These are phyloP conservation scores for Brassica nigra DNA, from an alignment of 345 rosid species.

Conservation along the genomic window DNA sequence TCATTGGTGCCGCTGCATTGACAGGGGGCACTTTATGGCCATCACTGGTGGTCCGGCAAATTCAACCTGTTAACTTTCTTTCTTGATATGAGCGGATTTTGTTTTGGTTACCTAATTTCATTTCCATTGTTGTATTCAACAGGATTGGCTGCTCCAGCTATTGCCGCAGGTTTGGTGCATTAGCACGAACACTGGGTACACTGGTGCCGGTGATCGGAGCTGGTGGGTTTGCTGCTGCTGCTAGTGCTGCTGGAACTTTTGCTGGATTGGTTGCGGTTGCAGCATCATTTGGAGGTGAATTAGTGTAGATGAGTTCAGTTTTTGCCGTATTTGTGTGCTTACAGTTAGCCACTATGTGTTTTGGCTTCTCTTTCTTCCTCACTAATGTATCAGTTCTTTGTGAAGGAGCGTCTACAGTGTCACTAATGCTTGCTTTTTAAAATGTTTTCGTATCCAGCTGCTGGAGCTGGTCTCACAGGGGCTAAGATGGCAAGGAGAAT, in stretches of 20 bases:
- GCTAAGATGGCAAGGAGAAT: too few species aligned
- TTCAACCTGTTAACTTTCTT: conserved; percentile 6
- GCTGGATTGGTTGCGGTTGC: conserved; percentile 99
- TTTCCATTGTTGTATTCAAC: background rate
- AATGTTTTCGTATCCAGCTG: too few species aligned
- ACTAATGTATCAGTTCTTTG: too few species aligned
- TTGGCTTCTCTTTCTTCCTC: too few species aligned
- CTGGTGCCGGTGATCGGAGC: conserved; percentile 93
- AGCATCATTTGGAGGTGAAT: conserved; percentile 53
- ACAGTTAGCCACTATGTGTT: too few species aligned
- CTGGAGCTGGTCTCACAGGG: too few species aligned
- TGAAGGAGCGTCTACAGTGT: too few species aligned
- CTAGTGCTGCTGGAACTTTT: conserved; percentile 92
- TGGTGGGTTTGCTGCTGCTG: conserved; percentile 95
- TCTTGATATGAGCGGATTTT: background rate
- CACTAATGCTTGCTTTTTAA: too few species aligned
- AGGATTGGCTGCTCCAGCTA: conserved; percentile 87
- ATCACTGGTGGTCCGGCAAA: conserved; percentile 82
- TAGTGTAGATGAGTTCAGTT: too few species aligned
- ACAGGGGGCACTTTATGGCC: conserved; percentile 51
- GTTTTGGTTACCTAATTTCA: background rate
- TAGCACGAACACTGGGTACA: conserved; percentile 93
- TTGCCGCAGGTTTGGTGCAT: conserved; percentile 95
- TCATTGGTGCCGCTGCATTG: too few species aligned
- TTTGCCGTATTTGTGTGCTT: too few species aligned